phyloP scores from a whole-genome alignment of 371 early-diverging fungal genomes.

The Saksenaea vasiformis region DNA sequence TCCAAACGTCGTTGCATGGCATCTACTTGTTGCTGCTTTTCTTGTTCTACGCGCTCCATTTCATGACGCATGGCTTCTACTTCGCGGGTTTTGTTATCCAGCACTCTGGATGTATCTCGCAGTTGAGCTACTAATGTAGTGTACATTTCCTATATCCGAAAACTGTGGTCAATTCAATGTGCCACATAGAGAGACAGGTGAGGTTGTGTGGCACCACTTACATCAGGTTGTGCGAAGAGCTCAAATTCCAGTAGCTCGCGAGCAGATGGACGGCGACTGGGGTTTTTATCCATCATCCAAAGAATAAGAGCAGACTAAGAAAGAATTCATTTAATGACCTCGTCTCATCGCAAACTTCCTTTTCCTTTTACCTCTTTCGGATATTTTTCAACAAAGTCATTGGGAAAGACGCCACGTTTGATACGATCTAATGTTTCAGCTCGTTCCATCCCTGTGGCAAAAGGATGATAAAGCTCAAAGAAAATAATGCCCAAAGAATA shows the following conservation, averaged over 20 bases:
- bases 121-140: conserved; percentile 20
- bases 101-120: conserved; percentile 20
- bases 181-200: background rate
- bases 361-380: conserved; percentile 67
- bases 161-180: conserved; percentile 4
- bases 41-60: conserved; percentile 26
- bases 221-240: conserved; percentile 40
- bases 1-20: conserved; percentile 19
- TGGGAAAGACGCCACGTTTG: conserved; percentile 69
- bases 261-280: conserved; percentile 73
- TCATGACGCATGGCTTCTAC: conserved; percentile 25
- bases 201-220: too few species aligned
- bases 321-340: background rate
- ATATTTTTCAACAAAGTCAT: conserved; percentile 70
- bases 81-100: conserved; percentile 31
- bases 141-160: conserved; percentile 20
- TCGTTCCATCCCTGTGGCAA: conserved; percentile 68
- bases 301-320: conserved; percentile 69
- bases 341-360: background rate
- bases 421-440: conserved; percentile 62
- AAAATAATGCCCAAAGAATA: conserved; percentile 74
- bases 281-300: conserved; percentile 77
- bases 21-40: conserved; percentile 25
- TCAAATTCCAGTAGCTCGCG: conserved; percentile 75
- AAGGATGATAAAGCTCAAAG: conserved; percentile 71